Evolutionary conservation across 2,329 filamentous ascomycete species (phyloP), one percentile per base, ranked within the genome.

Genomic region (Colletotrichum filicis): DNA sequence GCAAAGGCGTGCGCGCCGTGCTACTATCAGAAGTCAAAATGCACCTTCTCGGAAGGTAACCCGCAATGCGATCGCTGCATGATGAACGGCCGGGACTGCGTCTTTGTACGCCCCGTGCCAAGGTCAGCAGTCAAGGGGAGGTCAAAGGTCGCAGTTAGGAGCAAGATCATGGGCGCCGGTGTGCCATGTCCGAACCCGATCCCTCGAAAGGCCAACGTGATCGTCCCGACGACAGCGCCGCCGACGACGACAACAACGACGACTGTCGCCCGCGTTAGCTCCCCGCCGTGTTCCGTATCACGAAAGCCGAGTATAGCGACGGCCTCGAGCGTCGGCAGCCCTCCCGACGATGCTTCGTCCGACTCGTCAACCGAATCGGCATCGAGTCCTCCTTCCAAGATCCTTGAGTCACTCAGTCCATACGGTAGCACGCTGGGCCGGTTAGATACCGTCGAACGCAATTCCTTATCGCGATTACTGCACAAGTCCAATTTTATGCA

Each of bases 21-120:
- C 70, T 73, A 73, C 60, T 73, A 74, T 55, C 73, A 75, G 26
- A 75, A 75, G 26, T 74, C 73, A 37, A 68, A 69, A 66, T 75
- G 73, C 58, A 75, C 72, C 28, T 64, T 75, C 62, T 57, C 66
- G 5, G 73, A 74, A 42, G 70, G 70, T 22, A 74, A 75, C 26
- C 49, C 71, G 28, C 73, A 66, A 66, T 75, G 73, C 62, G 61
- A 75, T 35, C 66, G 73, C 19, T 75, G 73, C 22, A 49, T 74
- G 30, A 64, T 70, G 52, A 74, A 71, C n/a, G 71, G 73, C 52
- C 66, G 73, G 57, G 73, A 75, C 35, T 75, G 73, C 56, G 71
- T 75, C 63, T 75, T 75, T 14, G 73, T 73, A 16, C 70, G 70
- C 46, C 70, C 70, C 46, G 70, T 73, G 70, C 70, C 70, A 11